phyloP scores from a whole-genome alignment of 2,329 filamentous ascomycete genomes.

The Neofusicoccum kwambonambiense region DNA sequence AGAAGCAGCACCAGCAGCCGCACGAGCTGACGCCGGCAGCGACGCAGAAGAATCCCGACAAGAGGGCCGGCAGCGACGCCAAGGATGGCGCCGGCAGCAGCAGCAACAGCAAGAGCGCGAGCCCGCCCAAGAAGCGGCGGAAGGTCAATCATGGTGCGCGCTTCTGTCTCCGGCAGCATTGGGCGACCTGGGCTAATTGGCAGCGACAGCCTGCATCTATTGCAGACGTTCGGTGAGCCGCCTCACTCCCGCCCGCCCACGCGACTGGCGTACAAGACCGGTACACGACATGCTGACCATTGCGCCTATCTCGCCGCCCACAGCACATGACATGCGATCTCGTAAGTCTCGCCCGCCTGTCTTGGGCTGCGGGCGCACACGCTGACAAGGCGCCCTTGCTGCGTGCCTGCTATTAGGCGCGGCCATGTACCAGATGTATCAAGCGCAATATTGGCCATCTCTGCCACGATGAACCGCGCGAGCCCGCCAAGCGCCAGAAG shows the following conservation, averaged over 20 bases:
- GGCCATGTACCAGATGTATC: conserved; percentile 95
- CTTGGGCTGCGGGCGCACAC: conserved; percentile 24
- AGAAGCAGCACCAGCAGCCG: neutral
- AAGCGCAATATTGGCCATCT: conserved; percentile 98
- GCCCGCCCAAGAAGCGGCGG: conserved; percentile 48
- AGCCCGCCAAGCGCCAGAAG: conserved; percentile 78
- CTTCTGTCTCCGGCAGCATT: neutral
- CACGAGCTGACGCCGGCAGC: neutral
- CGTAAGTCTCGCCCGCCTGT: conserved; percentile 30
- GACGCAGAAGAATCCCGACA: neutral
- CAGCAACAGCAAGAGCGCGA: conserved; percentile 19
- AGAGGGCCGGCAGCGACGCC: neutral
- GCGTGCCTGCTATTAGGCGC: conserved; percentile 61
- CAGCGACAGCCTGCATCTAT: conserved; percentile 49
- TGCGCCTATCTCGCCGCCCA: conserved; percentile 21
- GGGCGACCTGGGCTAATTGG: neutral
- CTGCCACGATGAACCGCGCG: conserved; percentile 95
- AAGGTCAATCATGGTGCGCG: conserved; percentile 54
- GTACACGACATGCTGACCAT: conserved; percentile 33
- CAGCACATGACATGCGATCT: conserved; percentile 57
- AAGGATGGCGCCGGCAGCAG: neutral
- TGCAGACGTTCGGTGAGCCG: conserved; percentile 52
- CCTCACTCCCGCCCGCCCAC: conserved; percentile 20
- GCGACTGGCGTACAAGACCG: conserved; percentile 14
- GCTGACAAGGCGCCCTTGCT: conserved; percentile 35